These are phyloP conservation scores for Talaromyces liani DNA, from an alignment of 495 filamentous ascomycete species.

Conservation along the genomic window DNA sequence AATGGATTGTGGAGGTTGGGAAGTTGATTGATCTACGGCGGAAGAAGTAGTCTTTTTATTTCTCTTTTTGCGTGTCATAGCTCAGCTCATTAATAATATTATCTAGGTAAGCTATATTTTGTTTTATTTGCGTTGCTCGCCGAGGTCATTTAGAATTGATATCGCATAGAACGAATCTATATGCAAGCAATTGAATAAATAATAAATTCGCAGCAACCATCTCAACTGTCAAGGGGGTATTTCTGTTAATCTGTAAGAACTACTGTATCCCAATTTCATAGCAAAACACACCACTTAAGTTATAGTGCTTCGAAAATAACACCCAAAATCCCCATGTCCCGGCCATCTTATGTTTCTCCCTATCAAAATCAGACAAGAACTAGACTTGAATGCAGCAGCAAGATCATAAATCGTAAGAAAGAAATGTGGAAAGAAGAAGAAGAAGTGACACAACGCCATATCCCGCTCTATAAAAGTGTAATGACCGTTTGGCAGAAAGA, in stretches of 20 bases:
- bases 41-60: background rate
- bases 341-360: background rate
- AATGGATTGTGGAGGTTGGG: conserved; percentile 67
- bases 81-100: background rate
- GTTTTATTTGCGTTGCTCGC: too few relatives aligned
- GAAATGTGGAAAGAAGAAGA: background rate
- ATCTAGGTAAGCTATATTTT: background rate
- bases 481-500: conserved; percentile 2
- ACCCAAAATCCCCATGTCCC: background rate
- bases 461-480: conserved; percentile 7
- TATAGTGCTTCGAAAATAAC: background rate
- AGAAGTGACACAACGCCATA: background rate
- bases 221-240: background rate
- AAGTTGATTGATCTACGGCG: conserved; percentile 50
- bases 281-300: too few relatives aligned
- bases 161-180: too few relatives aligned
- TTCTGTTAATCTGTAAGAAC: background rate
- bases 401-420: background rate
- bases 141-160: too few relatives aligned
- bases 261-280: background rate
- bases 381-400: background rate
- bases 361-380: background rate
- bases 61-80: background rate
- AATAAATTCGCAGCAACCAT: too few relatives aligned
- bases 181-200: too few relatives aligned